These are phyloP conservation scores for Rauvolfia tetraphylla DNA, from an alignment of 257 asterid species.

Conservation along the genomic window DNA sequence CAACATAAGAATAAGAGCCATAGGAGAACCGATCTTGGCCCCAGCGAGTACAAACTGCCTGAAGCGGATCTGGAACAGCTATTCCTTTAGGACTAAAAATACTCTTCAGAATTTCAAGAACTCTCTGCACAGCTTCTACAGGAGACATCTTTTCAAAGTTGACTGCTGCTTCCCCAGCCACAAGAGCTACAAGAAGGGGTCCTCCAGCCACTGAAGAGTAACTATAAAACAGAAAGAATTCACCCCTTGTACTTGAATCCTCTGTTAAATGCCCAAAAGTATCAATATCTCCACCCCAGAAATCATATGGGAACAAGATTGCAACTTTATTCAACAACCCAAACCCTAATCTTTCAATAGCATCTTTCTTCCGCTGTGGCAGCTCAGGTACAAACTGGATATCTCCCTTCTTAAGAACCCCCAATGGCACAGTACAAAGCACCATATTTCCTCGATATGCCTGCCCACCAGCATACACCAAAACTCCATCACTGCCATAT, in stretches of 20 bases:
- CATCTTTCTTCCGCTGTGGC: slow-evolving; percentile 81
- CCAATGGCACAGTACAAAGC: slow-evolving; percentile 83
- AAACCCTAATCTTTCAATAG: slow-evolving; percentile 82
- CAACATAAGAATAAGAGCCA: slow-evolving; percentile 94
- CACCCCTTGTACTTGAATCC: slow-evolving; percentile 85
- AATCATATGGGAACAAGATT: slow-evolving; percentile 89
- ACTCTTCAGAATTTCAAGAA: slow-evolving; percentile 79
- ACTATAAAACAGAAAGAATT: slow-evolving; percentile 85
- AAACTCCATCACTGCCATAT: slow-evolving; percentile 77
- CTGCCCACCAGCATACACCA: slow-evolving; percentile 74
- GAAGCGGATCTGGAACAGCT: slow-evolving; percentile 91
- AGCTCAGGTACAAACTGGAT: slow-evolving; percentile 85
- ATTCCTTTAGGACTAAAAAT: slow-evolving; percentile 94
- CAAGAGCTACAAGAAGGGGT: slow-evolving; percentile 90
- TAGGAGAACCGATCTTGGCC: slow-evolving; percentile 89
- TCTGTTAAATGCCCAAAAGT: slow-evolving; percentile 95
- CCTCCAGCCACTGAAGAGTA: slow-evolving; percentile 95
- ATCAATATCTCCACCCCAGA: slow-evolving; percentile 99
- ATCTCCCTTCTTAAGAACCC: slow-evolving; percentile 75
- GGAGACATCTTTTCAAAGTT: slow-evolving; percentile 84
- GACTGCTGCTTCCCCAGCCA: slow-evolving; percentile 96
- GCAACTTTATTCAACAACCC: slow-evolving; percentile 94
- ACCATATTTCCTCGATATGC: slow-evolving; percentile 80
- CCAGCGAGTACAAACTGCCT: slow-evolving; percentile 97
- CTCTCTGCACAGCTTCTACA: slow-evolving; percentile 63